These are phyloP conservation scores for Immersiporthe knoxdaviesiana DNA, from an alignment of 2,329 filamentous ascomycete genomes.

Conservation along the genomic window DNA sequence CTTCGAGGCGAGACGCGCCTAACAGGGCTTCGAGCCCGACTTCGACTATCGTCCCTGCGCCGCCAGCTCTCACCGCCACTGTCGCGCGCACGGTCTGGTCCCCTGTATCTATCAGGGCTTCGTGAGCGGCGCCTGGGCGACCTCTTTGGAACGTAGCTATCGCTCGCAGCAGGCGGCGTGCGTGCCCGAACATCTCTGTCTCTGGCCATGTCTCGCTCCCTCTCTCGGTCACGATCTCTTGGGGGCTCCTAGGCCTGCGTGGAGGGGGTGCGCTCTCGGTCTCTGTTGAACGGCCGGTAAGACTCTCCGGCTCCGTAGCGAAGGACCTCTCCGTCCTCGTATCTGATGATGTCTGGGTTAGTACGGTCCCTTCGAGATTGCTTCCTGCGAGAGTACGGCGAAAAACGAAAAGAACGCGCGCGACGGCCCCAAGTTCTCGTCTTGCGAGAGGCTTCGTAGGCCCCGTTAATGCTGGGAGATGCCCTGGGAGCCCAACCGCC, in stretches of 20 bases:
- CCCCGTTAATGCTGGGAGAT: neutral
- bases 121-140: conserved; percentile 48
- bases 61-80: conserved; percentile 42
- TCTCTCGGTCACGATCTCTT: conserved; percentile 42
- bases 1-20: conserved; percentile 40
- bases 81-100: conserved; percentile 42
- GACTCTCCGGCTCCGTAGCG: conserved; percentile 65
- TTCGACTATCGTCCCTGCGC: conserved; percentile 45
- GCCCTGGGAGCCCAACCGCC: neutral
- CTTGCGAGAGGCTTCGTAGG: neutral
- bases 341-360: conserved; percentile 44
- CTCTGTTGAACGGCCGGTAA: conserved; percentile 58
- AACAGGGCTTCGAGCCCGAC: conserved; percentile 42
- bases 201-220: conserved; percentile 37
- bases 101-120: conserved; percentile 45
- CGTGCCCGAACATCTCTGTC: conserved; percentile 33
- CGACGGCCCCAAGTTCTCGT: neutral
- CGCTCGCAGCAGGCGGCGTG: conserved; percentile 39
- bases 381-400: neutral
- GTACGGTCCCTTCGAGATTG: conserved; percentile 11
- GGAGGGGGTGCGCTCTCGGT: conserved; percentile 27
- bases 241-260: conserved; percentile 38
- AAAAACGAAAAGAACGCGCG: neutral
- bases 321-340: conserved; percentile 65
- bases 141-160: conserved; percentile 47